Base-by-base conservation (phyloP, 257 asterid species). In the Fraxinus cuspidata region DNA sequence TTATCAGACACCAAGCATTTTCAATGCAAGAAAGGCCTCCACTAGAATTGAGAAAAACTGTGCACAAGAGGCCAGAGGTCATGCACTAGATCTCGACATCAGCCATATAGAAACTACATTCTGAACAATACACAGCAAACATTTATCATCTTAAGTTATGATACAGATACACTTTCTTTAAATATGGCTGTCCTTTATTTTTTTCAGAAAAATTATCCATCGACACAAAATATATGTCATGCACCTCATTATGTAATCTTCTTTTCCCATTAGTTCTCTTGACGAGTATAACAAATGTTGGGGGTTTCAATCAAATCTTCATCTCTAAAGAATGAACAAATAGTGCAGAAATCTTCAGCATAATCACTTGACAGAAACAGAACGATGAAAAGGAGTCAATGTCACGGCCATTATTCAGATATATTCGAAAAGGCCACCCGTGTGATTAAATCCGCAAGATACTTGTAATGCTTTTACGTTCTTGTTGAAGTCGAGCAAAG, bases 361-460 rank as follows among this genome's bases (percentile, higher is more conserved):
- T 28, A 7, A 25, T 27, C 69, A 21, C 66, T 21, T 7, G 66
- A 4, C 29, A 21, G 32, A 25, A 25, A 23, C 16, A 7, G 68
- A 60, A 3, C 15, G 25, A 28, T 47, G 9, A 67, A 28, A 29
- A 47, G 21, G 5, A 31, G 16, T 18, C 66, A 56, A 35, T 15
- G 49, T 28, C 40, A 56, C 16, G 35, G 71, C 72, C 27, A 23
- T 67, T 70, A 60, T 29, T 84, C 81, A 76, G 44, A 81, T 71
- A 73, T 74, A 82, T 78, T 88, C 87, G 28, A 92, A 86, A 71
- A 94, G 80, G 71, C 84, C 97, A 40, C 92, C 98, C 0, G 98
- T 91, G 83, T 94, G 98, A 87, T 94, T 94, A 73, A 92, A 94
- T 78, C 98, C 98, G 23, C 98, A 94, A 23, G 98, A 94, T 76